Conservation (phyloP, 352 stramenopile genomes). For the Elongisporangium prolatum region DNA sequence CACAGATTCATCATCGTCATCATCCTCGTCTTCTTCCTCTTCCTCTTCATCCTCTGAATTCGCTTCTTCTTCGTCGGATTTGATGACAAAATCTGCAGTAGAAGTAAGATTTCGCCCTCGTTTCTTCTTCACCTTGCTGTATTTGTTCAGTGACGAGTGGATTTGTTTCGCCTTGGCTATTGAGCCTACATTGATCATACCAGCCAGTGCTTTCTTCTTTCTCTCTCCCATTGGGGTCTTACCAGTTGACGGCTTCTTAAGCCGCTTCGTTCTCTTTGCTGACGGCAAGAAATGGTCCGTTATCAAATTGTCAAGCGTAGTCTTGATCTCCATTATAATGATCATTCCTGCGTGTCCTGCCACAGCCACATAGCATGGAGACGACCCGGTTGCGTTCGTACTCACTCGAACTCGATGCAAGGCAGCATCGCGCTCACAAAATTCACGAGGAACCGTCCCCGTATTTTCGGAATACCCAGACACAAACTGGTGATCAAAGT, state of each 20-base stretch:
- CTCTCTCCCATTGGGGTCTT: conserved; percentile 9
- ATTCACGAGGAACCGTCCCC: conserved; percentile 43
- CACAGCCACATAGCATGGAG: conserved; percentile 58
- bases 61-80: conserved; percentile 20
- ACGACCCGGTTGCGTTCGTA: conserved; percentile 30
- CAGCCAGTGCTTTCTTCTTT: conserved; percentile 15
- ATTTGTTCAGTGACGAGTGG: conserved; percentile 25
- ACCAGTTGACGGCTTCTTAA: conserved; percentile 31
- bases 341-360: conserved; percentile 70
- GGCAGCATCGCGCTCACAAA: conserved; percentile 72
- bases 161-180: conserved; percentile 34
- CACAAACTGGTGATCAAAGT: conserved; percentile 28
- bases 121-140: conserved; percentile 26
- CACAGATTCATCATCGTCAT: conserved; percentile 29
- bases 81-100: conserved; percentile 22
- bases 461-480: not conserved
- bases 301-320: conserved; percentile 49
- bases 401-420: conserved; percentile 64
- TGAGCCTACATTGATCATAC: conserved; percentile 27
- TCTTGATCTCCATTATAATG: conserved; percentile 65
- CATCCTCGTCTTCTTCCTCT: conserved; percentile 35
- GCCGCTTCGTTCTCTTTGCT: conserved; percentile 48
- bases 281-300: conserved; percentile 43
- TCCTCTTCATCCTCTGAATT: conserved; percentile 37
- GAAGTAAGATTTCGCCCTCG: conserved; percentile 9